These are phyloP conservation scores for Panicum hallii DNA, from an alignment of 202 grass and related monocot species.

Conservation along the genomic window DNA sequence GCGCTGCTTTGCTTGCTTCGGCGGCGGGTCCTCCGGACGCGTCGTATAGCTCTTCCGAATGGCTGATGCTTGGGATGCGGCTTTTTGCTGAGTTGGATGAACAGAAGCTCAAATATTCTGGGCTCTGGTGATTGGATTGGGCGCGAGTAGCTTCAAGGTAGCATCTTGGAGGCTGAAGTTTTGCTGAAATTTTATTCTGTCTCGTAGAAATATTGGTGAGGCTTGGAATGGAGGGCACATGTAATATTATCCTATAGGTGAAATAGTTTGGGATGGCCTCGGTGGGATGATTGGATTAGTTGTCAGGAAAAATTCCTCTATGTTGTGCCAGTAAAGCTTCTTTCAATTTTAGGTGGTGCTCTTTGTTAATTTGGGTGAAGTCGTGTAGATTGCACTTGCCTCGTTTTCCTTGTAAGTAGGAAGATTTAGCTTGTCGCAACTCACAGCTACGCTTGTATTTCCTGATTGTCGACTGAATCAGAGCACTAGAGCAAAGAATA, in stretches of 20 bases:
- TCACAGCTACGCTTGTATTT: not conserved
- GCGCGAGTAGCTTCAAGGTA: not conserved
- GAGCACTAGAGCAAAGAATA: not conserved
- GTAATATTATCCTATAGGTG: not conserved
- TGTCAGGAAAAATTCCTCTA: not conserved
- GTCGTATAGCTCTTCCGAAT: not conserved
- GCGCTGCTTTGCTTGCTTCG: not conserved
- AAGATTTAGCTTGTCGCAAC: not conserved
- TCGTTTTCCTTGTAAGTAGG: not conserved
- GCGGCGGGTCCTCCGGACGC: not conserved
- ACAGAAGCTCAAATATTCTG: not conserved
- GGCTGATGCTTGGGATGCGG: not conserved
- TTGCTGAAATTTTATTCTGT: not conserved
- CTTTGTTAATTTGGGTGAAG: constrained; percentile 1
- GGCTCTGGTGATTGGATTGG: not conserved
- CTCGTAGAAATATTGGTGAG: not conserved
- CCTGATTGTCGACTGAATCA: not conserved
- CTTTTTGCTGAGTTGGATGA: not conserved
- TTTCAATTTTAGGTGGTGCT: not conserved
- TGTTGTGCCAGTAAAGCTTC: not conserved
- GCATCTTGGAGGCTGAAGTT: not conserved
- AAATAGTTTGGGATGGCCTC: not conserved
- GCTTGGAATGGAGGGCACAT: not conserved
- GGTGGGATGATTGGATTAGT: not conserved
- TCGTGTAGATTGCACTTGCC: not conserved